Conservation (phyloP, 768 basidiomycete genomes). For the Cystobasidium onofrii region DNA sequence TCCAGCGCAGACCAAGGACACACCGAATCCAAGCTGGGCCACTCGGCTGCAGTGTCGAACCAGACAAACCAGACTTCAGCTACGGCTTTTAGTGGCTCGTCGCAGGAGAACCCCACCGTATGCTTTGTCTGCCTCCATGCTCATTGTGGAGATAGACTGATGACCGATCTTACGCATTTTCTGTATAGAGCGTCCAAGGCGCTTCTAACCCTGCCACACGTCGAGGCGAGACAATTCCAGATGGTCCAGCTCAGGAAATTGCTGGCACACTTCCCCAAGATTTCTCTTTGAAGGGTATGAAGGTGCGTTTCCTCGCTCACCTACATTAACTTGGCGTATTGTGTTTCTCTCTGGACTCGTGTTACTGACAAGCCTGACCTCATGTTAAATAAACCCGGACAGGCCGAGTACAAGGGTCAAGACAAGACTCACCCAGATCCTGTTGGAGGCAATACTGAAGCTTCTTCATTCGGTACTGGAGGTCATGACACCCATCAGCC, state of each 20-base stretch:
- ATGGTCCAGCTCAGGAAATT: constrained; percentile 19
- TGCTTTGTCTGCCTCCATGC: no score
- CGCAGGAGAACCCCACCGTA: not conserved
- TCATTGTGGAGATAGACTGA: no score
- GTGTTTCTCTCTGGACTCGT: no score
- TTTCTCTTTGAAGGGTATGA: constrained; percentile 19
- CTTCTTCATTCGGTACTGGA: not conserved
- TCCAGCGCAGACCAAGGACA: not conserved
- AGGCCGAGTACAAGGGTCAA: constrained; percentile 25
- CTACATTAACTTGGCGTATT: not conserved
- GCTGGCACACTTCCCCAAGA: constrained; percentile 3
- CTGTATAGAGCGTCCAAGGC: not conserved
- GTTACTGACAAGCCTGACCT: no score
- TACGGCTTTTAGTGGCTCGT: not conserved
- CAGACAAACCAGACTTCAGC: not conserved
- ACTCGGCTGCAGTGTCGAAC: not conserved
- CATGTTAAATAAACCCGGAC: no score
- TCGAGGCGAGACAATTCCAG: not conserved
- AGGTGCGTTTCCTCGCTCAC: not conserved
- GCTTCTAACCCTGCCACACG: constrained; percentile 16
- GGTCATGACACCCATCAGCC: not conserved
- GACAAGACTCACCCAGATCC: constrained; percentile 4
- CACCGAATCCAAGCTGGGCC: not conserved
- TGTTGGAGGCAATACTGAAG: not conserved
- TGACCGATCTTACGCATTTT: not conserved